These are phyloP conservation scores for Apiospora hydei DNA, from an alignment of 2,329 filamentous ascomycete genomes.

Conservation along the genomic window DNA sequence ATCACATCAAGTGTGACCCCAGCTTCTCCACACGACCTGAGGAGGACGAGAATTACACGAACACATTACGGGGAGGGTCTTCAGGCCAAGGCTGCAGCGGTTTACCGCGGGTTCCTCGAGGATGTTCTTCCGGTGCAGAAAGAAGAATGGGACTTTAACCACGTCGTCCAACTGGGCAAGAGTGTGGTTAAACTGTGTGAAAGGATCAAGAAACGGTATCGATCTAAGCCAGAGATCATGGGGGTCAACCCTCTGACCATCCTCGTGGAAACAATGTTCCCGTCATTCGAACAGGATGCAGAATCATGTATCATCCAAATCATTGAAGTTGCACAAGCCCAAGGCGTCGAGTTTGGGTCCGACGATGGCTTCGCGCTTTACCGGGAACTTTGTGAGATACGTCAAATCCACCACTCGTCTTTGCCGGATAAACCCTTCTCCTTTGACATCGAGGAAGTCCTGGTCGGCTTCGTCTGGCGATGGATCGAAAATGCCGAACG, in stretches of 20 bases:
- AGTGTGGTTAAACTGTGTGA: conserved; percentile 85
- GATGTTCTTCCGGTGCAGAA: conserved; percentile 81
- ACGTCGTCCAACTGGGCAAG: conserved; percentile 89
- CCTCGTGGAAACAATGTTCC: conserved; percentile 83
- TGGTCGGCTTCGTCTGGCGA: conserved; percentile 94
- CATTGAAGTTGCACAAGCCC: conserved; percentile 73
- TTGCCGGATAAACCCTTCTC: conserved; percentile 79
- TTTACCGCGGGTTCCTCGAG: conserved; percentile 81
- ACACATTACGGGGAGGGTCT: conserved; percentile 77
- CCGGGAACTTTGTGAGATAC: conserved; percentile 84
- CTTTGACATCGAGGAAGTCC: conserved; percentile 84
- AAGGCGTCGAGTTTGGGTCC: conserved; percentile 78
- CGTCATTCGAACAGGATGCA: conserved; percentile 89
- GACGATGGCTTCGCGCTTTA: conserved; percentile 96
- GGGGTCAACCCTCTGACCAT: conserved; percentile 72
- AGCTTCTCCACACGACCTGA: conserved; percentile 75
- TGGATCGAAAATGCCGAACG: conserved; percentile 86
- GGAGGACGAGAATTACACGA: conserved; percentile 75
- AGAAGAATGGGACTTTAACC: conserved; percentile 87
- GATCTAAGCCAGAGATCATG: conserved; percentile 86
- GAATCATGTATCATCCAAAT: conserved; percentile 85
- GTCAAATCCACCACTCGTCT: conserved; percentile 78
- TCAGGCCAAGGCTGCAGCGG: conserved; percentile 75
- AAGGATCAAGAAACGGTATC: conserved; percentile 91
- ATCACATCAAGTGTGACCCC: conserved; percentile 81